These are phyloP conservation scores for Talaromyces verruculosus DNA, from an alignment of 2,329 filamentous ascomycete species.

Conservation along the genomic window DNA sequence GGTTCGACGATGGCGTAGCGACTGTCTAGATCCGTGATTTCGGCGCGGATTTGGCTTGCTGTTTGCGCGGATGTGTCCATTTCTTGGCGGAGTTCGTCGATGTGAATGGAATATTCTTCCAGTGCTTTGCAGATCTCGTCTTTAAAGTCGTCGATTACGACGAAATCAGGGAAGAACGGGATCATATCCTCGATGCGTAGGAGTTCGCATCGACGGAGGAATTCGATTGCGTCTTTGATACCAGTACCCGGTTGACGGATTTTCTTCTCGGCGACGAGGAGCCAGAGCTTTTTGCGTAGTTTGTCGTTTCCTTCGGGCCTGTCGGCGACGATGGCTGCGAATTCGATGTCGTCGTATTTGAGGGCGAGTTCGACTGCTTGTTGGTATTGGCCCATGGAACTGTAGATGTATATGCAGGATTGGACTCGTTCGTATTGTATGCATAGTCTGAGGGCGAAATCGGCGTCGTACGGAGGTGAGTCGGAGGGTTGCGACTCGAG, in stretches of 20 bases:
- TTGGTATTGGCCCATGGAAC: slow-evolving; percentile 89
- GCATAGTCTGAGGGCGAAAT: slow-evolving; percentile 92
- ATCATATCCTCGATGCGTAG: slow-evolving; percentile 95
- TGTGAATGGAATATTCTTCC: slow-evolving; percentile 89
- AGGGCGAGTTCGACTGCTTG: slow-evolving; percentile 91
- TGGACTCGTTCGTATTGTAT: slow-evolving; percentile 92
- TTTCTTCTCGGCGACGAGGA: slow-evolving; percentile 90
- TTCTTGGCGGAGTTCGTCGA: slow-evolving; percentile 82
- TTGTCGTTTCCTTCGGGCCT: slow-evolving; percentile 72
- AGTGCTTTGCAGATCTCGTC: slow-evolving; percentile 94
- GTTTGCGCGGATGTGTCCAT: slow-evolving; percentile 95
- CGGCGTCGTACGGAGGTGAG: slow-evolving; percentile 82
- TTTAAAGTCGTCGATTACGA: slow-evolving; percentile 98
- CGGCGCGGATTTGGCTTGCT: slow-evolving; percentile 83
- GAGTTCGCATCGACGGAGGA: slow-evolving; percentile 85
- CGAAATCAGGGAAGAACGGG: slow-evolving; percentile 97
- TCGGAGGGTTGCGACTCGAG: slow-evolving; percentile 87
- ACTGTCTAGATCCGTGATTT: slow-evolving; percentile 81
- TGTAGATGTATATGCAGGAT: slow-evolving; percentile 96
- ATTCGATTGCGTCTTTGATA: slow-evolving; percentile 91
- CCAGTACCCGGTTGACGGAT: slow-evolving; percentile 76
- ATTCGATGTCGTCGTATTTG: slow-evolving; percentile 83
- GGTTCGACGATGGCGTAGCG: slow-evolving; percentile 96
- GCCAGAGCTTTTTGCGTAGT: slow-evolving; percentile 90
- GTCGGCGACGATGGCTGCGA: slow-evolving; percentile 86